Evolutionary conservation across 2,329 filamentous ascomycete species (phyloP), one percentile per base, ranked within the genome.

Genomic region (Penicillium italicum): DNA sequence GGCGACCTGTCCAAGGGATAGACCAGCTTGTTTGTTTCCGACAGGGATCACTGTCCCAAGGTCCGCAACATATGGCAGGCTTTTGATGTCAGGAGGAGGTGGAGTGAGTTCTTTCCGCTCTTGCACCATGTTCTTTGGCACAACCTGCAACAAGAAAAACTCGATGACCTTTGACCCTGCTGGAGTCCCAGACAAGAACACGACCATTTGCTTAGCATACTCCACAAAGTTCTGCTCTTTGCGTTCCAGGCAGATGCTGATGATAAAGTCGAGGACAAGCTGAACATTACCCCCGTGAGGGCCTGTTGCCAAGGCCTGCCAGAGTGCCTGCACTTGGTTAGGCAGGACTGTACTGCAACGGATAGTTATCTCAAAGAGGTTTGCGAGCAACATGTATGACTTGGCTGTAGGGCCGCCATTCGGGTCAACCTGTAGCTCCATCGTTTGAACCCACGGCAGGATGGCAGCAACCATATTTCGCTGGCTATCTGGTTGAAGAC

Each of bases 201-300:
- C 95, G 16, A 97, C 91, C 50, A 99, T 94, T 72, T 99, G 94
- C 76, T 97, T 99, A 5, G 93, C 93, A 69, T 95, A 96, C 65
- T 97, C 91, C 53, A 99, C 93, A 72, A 97, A 99, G 66, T 97
- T 97, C 67, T 99, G 94, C 72, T 99, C 95, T 46, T 93, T 86
- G 31, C 93, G 86, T 67, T 99, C 94, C 11, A 99, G 78, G 65
- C 94, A 99, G 5, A 97, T 82, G 28, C 86, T 87, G 74, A 99
- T 97, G 73, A 99, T 94, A 69, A 99, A 99, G 71, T 97, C 92
- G 1, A 99, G 82, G 12, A 97, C 90, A 33, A 99, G 79, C 53
- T 95, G 90, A 11, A 99, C 94, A 66, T 99, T 99, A 20, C 92
- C 93, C 9, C 86, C 90, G 72, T 97, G 89, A 0, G 92, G 92